Base-by-base conservation (phyloP, 495 filamentous ascomycete genomes). In the Aspergillus saccharolyticus region DNA sequence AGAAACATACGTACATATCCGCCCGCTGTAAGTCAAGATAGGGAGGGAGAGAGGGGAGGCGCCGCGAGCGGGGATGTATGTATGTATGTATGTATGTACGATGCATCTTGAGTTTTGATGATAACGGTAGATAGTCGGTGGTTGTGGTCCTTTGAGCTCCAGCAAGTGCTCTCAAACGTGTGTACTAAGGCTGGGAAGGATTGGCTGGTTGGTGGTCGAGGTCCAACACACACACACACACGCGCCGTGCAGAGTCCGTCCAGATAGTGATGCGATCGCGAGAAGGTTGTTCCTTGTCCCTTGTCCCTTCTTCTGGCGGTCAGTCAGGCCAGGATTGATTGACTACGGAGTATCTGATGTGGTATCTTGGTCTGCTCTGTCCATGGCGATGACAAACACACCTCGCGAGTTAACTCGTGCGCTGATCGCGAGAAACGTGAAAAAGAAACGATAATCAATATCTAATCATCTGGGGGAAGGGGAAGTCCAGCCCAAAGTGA, bases 21-120 rank as follows among this genome's bases (percentile, higher is more conserved):
- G 24, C 47, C 47, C 22, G 47, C 47, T 25, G 47, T 50, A 33
- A 24, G 46, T 49, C 33, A 39, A 12, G 33, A 39, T 39, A 12
- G 25, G 25, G 25, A 9, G 25, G 9, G n/a, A n/a, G n/a, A n/a
- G n/a, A n/a, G n/a, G n/a, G n/a, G n/a, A n/a, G n/a, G n/a, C n/a
- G n/a, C n/a, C n/a, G n/a, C 9, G 25, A 4, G 9, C 25, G 7
- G 2, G 10, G 52, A 42, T 47, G 50, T 42, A 56, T 49, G 53
- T 56, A 57, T 61, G 50, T 52, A 56, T 44, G 45, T 53, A 49
- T 53, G 30, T 39, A n/a, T n/a, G n/a, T n/a, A n/a, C n/a, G n/a
- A n/a, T n/a, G n/a, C n/a, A n/a, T n/a, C n/a, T n/a, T n/a, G n/a
- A n/a, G n/a, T n/a, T n/a, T n/a, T n/a, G n/a, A n/a, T n/a, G n/a